These are phyloP conservation scores for Suillus subalutaceus DNA, from an alignment of 768 basidiomycete genomes.

Conservation along the genomic window DNA sequence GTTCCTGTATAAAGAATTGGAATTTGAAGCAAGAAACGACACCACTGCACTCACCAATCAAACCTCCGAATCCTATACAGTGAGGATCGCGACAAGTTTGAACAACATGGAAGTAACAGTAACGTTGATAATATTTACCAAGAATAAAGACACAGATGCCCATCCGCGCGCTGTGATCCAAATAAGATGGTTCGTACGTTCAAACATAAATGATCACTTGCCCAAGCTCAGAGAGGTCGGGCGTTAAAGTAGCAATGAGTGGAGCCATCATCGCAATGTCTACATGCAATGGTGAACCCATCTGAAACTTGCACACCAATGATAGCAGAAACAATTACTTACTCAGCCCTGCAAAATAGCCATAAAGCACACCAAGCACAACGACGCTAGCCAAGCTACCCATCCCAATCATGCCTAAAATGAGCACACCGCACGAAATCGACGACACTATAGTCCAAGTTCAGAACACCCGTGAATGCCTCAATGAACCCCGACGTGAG, in stretches of 20 bases:
- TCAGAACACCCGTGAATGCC: conserved; percentile 44
- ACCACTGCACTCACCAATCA: conserved; percentile 21
- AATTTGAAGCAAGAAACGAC: conserved; percentile 9
- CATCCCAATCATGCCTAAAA: conserved; percentile 49
- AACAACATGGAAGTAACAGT: not conserved
- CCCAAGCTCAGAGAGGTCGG: conserved; percentile 54
- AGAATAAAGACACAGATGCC: conserved; percentile 51
- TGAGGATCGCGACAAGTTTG: not conserved
- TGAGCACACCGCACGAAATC: conserved; percentile 37
- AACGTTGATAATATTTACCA: conserved; percentile 27
- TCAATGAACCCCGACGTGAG: conserved; percentile 44
- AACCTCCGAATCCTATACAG: conserved; percentile 26
- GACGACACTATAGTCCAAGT: conserved; percentile 42
- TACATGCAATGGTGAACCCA: conserved; percentile 8
- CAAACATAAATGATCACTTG: conserved; percentile 18
- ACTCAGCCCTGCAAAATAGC: conserved; percentile 51
- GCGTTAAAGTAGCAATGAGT: conserved; percentile 46
- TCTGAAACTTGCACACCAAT: not conserved
- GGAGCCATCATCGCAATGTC: conserved; percentile 46
- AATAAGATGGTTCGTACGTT: not conserved
- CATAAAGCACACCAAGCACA: conserved; percentile 48
- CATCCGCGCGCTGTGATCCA: conserved; percentile 35
- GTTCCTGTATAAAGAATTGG: conserved; percentile 41
- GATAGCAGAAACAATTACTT: conserved; percentile 10
- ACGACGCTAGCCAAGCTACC: conserved; percentile 40